These are phyloP conservation scores for Arabidopsis thaliana DNA, from an alignment of 345 rosid genomes.

Conservation along the genomic window TAIR10.1 NC_003074.8:382501-383000, in stretches of 20 bases:
- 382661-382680: conserved; percentile 57
- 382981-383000: conserved; percentile 50
- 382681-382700: conserved; percentile 50
- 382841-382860: conserved; percentile 55
- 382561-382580: conserved; percentile 57
- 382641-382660: conserved; percentile 60
- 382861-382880: conserved; percentile 57
- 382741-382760: conserved; percentile 54
- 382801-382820: conserved; percentile 50
- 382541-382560: conserved; percentile 58
- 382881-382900: conserved; percentile 54
- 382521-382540: conserved; percentile 56
- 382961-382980: conserved; percentile 47
- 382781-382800: conserved; percentile 50
- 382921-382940: conserved; percentile 57
- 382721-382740: conserved; percentile 56
- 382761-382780: conserved; percentile 46
- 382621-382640: conserved; percentile 53
- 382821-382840: conserved; percentile 50
- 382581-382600: conserved; percentile 55
- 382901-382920: conserved; percentile 49
- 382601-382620: conserved; percentile 53
- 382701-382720: conserved; percentile 52
- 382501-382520: conserved; percentile 58
- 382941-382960: conserved; percentile 58